A percentile compares a stretch with the other conserved stretches of the same genome.
phyloP scores from a whole-genome alignment of 345 rosid species.

The Corchorus olitorius region DNA sequence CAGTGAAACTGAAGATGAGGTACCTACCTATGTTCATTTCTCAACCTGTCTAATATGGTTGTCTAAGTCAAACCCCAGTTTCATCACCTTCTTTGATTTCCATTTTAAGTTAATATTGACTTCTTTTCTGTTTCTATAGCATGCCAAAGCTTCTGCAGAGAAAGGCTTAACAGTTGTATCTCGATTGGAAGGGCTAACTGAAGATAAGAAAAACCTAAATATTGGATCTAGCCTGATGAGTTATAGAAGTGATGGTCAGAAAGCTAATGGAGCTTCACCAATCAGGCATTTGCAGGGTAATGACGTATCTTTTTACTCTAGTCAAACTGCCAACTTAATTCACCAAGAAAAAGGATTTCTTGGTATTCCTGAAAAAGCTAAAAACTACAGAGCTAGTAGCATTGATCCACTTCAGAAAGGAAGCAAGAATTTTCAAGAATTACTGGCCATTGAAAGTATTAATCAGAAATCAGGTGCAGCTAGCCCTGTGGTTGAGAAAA shows the following conservation, averaged over 20 bases:
- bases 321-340: slow-evolving; percentile 12
- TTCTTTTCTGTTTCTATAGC: slow-evolving; percentile 28
- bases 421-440: slow-evolving; percentile 42
- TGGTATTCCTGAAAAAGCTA: slow-evolving; percentile 29
- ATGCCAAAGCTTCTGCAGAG: slow-evolving; percentile 25
- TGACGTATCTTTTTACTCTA: slow-evolving; percentile 12
- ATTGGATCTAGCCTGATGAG: slow-evolving; percentile 18
- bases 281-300: slow-evolving; percentile 35
- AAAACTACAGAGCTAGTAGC: slow-evolving; percentile 21
- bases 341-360: slow-evolving; percentile 25
- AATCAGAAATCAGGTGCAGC: slow-evolving; percentile 44
- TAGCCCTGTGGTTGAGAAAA: slow-evolving; percentile 61
- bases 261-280: slow-evolving; percentile 34
- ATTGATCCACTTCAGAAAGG: slow-evolving; percentile 23
- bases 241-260: slow-evolving; percentile 17
- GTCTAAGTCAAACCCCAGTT: not conserved
- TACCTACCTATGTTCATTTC: slow-evolving; percentile 18
- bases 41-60: not conserved
- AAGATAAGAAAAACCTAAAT: slow-evolving; percentile 34
- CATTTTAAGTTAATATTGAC: not conserved
- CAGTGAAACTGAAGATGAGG: slow-evolving; percentile 46
- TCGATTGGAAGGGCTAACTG: slow-evolving; percentile 22
- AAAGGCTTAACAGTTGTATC: slow-evolving; percentile 19
- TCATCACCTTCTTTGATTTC: not conserved
- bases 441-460: slow-evolving; percentile 54